phyloP scores from a whole-genome alignment of 805 yeast genomes.

The Myxozyma sirexii region DNA sequence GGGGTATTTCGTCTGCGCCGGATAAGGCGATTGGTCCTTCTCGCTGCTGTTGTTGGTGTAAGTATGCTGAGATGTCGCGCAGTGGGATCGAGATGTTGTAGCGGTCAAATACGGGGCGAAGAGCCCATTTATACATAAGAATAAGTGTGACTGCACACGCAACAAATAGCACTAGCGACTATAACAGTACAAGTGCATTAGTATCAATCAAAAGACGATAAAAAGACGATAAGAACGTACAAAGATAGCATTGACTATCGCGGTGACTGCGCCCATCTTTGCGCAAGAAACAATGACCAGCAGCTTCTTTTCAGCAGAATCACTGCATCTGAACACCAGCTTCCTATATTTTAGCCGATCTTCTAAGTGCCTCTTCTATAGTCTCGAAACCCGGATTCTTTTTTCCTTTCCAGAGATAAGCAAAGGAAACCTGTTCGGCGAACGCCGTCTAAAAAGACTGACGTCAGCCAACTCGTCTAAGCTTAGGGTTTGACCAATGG shows the following conservation, averaged over 20 bases:
- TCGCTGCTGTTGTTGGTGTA: constrained; percentile 1
- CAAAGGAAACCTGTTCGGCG: not conserved
- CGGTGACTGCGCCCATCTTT: constrained; percentile 6
- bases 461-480: no score
- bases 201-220: not conserved
- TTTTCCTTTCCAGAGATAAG: not conserved
- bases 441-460: not conserved
- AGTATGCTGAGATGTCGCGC: constrained; percentile 22
- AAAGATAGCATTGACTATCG: constrained; percentile 7
- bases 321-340: no score
- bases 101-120: constrained; percentile 25
- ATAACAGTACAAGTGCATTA: not conserved
- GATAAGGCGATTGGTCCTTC: not conserved
- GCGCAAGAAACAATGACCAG: no score
- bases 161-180: constrained; percentile 7
- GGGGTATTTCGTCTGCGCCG: not conserved
- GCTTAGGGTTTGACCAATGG: no score
- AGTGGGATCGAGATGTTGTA: constrained; percentile 29
- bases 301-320: no score
- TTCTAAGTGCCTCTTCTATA: not conserved
- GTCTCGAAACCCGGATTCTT: no score
- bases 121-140: constrained; percentile 30
- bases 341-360: not conserved
- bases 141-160: constrained; percentile 11
- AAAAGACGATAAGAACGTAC: not conserved